These are phyloP conservation scores for Paecilomyces sp. DNA, from an alignment of 2,329 filamentous ascomycete genomes.

Conservation along the genomic window DNA sequence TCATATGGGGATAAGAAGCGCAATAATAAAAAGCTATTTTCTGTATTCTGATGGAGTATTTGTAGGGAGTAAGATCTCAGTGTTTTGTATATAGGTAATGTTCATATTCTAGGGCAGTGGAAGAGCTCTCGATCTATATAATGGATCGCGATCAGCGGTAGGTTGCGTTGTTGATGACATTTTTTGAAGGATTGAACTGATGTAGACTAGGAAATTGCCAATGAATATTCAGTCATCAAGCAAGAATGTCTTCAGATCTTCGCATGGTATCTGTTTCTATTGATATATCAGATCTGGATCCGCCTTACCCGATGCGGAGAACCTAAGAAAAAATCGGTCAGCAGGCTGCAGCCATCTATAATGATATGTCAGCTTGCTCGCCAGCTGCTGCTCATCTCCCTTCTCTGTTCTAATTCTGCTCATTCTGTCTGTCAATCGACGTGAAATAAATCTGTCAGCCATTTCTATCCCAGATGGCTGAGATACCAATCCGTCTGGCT, in stretches of 20 bases:
- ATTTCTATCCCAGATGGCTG: neutral
- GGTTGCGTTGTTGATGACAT: neutral
- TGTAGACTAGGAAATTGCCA: neutral
- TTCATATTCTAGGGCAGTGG: too few relatives aligned
- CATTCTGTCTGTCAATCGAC: neutral
- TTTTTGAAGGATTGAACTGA: neutral
- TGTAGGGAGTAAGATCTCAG: neutral
- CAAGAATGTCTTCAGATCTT: neutral
- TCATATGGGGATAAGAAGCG: neutral
- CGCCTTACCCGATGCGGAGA: neutral
- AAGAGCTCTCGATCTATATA: neutral
- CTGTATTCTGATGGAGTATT: too few relatives aligned
- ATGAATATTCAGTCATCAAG: neutral
- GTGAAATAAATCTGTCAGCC: neutral
- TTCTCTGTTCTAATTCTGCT: neutral
- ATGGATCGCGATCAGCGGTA: neutral
- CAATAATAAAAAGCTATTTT: too few relatives aligned
- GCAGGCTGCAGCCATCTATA: neutral
- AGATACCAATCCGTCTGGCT: neutral
- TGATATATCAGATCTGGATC: neutral
- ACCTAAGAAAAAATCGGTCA: neutral
- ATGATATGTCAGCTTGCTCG: neutral
- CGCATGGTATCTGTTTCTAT: neutral
- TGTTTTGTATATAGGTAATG: neutral
- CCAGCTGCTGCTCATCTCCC: neutral